Evolutionary conservation across 345 rosid genomes (phyloP).

Genomic region (Gossypium herbaceum): DNA sequence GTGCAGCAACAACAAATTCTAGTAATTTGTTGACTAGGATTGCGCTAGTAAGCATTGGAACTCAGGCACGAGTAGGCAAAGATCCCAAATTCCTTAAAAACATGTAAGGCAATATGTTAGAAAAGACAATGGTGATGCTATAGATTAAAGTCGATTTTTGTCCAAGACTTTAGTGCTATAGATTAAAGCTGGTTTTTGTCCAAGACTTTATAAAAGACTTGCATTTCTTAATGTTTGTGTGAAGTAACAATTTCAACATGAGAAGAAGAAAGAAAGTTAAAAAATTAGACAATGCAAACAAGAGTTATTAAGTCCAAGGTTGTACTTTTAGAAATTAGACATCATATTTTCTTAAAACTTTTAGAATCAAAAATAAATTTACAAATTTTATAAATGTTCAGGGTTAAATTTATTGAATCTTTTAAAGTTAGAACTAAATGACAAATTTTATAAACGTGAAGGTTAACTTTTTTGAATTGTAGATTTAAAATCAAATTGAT

Average conservation of each 20-base stretch:
- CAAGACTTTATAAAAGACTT: neutral
- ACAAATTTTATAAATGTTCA: too few relatives aligned
- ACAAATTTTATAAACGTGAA: too few relatives aligned
- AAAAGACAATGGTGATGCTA: slow-evolving; percentile 27
- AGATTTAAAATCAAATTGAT: too few relatives aligned
- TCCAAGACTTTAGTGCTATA: neutral
- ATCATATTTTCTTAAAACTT: too few relatives aligned
- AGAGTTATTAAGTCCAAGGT: too few relatives aligned
- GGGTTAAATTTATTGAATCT: too few relatives aligned
- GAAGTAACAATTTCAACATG: neutral
- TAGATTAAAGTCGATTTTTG: slow-evolving; percentile 11
- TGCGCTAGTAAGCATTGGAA: slow-evolving; percentile 24
- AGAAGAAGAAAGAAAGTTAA: too few relatives aligned
- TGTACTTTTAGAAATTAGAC: too few relatives aligned
- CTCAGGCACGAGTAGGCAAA: slow-evolving; percentile 22
- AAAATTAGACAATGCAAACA: neutral
- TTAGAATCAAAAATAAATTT: too few relatives aligned
- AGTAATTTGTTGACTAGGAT: slow-evolving; percentile 35
- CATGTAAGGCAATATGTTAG: slow-evolving; percentile 41
- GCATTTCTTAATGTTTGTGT: neutral
- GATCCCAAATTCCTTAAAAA: slow-evolving; percentile 28
- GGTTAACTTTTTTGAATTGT: too few relatives aligned
- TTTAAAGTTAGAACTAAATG: too few relatives aligned
- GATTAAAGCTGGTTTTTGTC: slow-evolving; percentile 6
- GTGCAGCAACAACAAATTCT: slow-evolving; percentile 13